These are phyloP conservation scores for Papiliotrema flavescens DNA, from an alignment of 1,284 basidiomycete species.

Conservation along the genomic window DNA sequence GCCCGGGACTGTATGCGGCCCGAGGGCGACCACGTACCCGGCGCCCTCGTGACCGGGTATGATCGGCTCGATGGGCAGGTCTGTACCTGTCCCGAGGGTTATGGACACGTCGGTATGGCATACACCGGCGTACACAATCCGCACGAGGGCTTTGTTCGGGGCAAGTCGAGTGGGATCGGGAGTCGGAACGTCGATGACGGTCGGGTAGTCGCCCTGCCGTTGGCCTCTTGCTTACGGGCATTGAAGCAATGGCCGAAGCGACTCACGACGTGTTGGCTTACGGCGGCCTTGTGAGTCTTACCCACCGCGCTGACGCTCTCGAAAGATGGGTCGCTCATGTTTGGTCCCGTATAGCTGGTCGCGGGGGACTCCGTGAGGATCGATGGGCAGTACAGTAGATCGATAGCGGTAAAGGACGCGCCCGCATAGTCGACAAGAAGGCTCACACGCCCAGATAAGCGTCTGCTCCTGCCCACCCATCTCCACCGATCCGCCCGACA, in stretches of 20 bases:
- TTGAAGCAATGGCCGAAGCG: too few relatives aligned
- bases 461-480: not conserved
- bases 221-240: not conserved
- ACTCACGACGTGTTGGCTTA: slow-evolving; percentile 1
- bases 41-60: slow-evolving; percentile 5
- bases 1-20: not conserved
- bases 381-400: too few relatives aligned
- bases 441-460: not conserved
- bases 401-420: too few relatives aligned
- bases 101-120: slow-evolving; percentile 4
- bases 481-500: not conserved
- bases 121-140: slow-evolving; percentile 2
- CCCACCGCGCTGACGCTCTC: not conserved
- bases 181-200: not conserved
- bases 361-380: too few relatives aligned
- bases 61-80: slow-evolving; percentile 1
- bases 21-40: slow-evolving; percentile 3
- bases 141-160: not conserved
- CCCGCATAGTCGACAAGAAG: not conserved
- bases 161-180: not conserved
- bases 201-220: slow-evolving; percentile 1
- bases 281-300: slow-evolving; percentile 1
- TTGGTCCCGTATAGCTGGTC: not conserved
- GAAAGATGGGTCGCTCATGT: slow-evolving; percentile 3
- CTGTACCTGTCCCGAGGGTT: slow-evolving; percentile 1